Evolutionary conservation across 306 rosid genomes (phyloP), one percentile per base, ranked within the genome.

Genomic region (Citrullus colocynthis): DNA sequence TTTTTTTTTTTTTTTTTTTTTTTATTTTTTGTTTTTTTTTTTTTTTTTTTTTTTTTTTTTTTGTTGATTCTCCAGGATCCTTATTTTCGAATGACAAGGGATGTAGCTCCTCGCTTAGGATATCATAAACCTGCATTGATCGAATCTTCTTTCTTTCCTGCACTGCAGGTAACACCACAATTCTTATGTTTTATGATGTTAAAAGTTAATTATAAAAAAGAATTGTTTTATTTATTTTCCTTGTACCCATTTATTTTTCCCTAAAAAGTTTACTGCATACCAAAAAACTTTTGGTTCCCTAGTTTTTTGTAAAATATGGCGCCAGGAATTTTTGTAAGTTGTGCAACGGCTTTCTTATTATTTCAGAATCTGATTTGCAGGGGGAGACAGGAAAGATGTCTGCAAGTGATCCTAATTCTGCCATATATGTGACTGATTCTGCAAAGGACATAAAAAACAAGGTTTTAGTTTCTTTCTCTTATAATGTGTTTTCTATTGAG

Each of bases 371-470:
- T 54, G 30, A 74, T 74, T 32, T 88, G 89, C 92, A 95, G 96
- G 99, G 99, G 49, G 97, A 95, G 82, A 88, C 88, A 2, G 97
- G 99, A 56, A 95, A 92, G 83, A 92, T 95, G 99, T 95, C 99
- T 3, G 97, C 99, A 20, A 92, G 97, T 87, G 99, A 92, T 84
- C 97, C 99, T 64, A 95, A 87, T 82, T 95, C 99, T 60, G 99
- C 97, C 64, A 95, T 95, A 81, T 95, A 95, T 63, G 99, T 95
- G 81, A 95, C 97, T 75, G 99, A 91, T 88, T 89, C 97, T 37
- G 88, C 87, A 11, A 90, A 89, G 86, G 96, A 92, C 32, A 92
- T 92, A 56, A 89, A 88, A 85, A 95, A 82, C 71, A 95, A 92
- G 98, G 98, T 94, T 44, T 28, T 80, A 34, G 42, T 75, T 61